phyloP scores from a whole-genome alignment of 2,329 filamentous ascomycete species.

The Eutypella sp. region DNA sequence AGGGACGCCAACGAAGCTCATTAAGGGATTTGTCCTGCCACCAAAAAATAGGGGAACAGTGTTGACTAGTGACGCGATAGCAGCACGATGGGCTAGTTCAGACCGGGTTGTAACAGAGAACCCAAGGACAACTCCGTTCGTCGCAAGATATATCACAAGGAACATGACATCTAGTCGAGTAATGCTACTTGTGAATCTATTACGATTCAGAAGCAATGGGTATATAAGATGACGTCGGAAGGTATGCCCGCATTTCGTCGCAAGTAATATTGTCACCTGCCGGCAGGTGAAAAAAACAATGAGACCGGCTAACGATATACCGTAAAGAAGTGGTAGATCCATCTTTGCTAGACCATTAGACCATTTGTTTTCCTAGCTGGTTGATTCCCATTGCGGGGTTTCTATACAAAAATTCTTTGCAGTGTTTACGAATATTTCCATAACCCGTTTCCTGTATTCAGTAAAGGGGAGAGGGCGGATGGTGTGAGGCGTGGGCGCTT shows the following conservation, averaged over 20 bases:
- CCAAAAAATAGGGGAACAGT: conserved; percentile 14
- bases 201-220: neutral
- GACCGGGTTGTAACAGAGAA: neutral
- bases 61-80: conserved; percentile 12
- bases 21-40: conserved; percentile 8
- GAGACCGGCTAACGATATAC: neutral
- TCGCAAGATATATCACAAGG: conserved; percentile 3
- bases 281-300: neutral
- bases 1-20: conserved; percentile 9
- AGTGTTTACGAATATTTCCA: too few species aligned
- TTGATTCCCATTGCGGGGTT: too few species aligned
- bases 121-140: conserved; percentile 10
- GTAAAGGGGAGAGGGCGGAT: neutral
- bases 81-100: conserved; percentile 9
- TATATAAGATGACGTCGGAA: neutral
- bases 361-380: too few species aligned
- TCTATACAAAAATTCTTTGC: too few species aligned
- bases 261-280: neutral
- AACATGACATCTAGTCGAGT: neutral
- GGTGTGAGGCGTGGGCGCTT: neutral
- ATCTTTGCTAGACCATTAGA: too few species aligned
- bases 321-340: neutral
- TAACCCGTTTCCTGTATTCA: neutral
- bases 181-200: neutral
- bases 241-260: neutral